Evolutionary conservation across 768 basidiomycete species (phyloP), one percentile per base, ranked within the genome.

Genomic region (Lenzites betulinus): DNA sequence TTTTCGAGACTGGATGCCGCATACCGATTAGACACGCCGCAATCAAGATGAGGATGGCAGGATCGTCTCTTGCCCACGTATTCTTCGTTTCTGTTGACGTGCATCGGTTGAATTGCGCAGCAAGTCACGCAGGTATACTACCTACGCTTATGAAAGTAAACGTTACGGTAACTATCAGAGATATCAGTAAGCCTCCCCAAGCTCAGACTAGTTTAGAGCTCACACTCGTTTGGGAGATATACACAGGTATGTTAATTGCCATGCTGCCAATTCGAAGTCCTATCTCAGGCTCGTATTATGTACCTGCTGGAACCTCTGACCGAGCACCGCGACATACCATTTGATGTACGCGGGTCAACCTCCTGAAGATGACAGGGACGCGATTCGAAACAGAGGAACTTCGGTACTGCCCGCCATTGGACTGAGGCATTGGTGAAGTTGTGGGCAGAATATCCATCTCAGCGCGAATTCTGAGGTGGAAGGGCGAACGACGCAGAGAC

Each of bases 251-350:
- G 92, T 94, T 58, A 98, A 75, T 71, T 97, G 94, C 94, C 95
- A 98, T 30, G 92, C 89, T 12, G 96, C 96, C 47, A 96, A 78
- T 74, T 98, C 96, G 75, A 98, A 97, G 74, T 98, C 96, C 95
- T 98, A 70, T 8, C 49, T 59, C 55, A 42, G 39, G 43, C 18
- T 48, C 28, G 22, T 43, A 18, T 44, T 43, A 57, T 25, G 25
- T 49, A 39, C 15, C 26, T 44, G 26, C 30, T 18, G n/a, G 9
- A 39, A 56, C 36, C 11, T 12, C 22, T 8, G 6, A 9, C 47
- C 7, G 28, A 41, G 28, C 7, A 2, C 8, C 8, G 15, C 18
- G 38, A 56, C 83, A 51, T 60, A 88, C 93, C 93, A 95, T 94
- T 73, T 93, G 90, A 58, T 92, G 88, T 65, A 94, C 88, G 60